phyloP scores from a whole-genome alignment of 106 monocot species.

The Dendrobium nobile region DNA sequence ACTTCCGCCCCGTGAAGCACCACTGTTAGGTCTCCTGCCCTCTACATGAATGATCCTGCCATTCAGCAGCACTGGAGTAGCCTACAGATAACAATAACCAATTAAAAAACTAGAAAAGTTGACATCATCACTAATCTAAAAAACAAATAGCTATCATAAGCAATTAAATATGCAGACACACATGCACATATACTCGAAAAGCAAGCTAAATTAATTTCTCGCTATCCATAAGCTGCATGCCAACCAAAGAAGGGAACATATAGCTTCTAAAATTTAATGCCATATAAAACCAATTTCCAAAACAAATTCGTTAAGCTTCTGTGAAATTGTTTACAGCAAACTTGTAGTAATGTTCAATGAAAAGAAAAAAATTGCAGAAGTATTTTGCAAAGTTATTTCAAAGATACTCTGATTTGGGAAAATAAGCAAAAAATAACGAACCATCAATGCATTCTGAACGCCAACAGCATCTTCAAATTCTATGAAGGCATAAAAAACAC shows the following conservation, averaged over 20 bases:
- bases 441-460: constrained; percentile 78
- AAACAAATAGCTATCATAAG: not conserved
- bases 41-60: constrained; percentile 50
- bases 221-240: no score
- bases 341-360: no score
- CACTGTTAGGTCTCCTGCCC: constrained; percentile 48
- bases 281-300: no score
- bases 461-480: constrained; percentile 68
- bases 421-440: constrained; percentile 10
- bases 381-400: not conserved
- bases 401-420: not conserved
- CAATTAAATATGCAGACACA: no score
- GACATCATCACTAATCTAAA: not conserved
- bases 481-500: constrained; percentile 69
- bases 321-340: no score
- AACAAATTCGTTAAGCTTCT: no score
- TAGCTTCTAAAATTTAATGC: no score
- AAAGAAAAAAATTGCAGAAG: not conserved
- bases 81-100: constrained; percentile 20
- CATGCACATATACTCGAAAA: no score
- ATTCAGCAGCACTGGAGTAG: constrained; percentile 50
- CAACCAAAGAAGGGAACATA: no score
- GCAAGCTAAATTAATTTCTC: no score
- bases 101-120: not conserved
- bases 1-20: constrained; percentile 46